These are phyloP conservation scores for Themeda triandra DNA, from an alignment of 176 grass and related monocot species.

Conservation along the genomic window DNA sequence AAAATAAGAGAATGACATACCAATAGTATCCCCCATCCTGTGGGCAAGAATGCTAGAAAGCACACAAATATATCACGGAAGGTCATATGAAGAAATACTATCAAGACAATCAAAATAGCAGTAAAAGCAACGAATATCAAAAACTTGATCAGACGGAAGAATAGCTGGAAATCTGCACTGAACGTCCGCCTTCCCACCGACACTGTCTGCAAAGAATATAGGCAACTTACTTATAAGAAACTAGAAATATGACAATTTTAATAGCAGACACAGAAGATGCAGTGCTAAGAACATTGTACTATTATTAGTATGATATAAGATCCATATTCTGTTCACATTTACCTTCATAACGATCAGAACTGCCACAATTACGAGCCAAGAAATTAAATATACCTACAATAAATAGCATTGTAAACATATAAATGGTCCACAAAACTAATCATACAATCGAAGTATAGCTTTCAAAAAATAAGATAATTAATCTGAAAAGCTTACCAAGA, in stretches of 20 bases:
- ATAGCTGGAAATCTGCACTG: slow-evolving; percentile 73
- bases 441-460: slow-evolving; percentile 18
- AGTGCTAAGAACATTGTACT: neutral
- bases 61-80: slow-evolving; percentile 72
- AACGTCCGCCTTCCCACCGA: slow-evolving; percentile 81
- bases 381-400: slow-evolving; percentile 86
- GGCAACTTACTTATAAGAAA: slow-evolving; percentile 12
- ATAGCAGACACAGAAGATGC: neutral
- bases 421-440: slow-evolving; percentile 4
- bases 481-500: slow-evolving; percentile 57
- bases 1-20: slow-evolving; percentile 42
- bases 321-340: slow-evolving; percentile 26
- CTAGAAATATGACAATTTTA: neutral
- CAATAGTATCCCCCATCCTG: slow-evolving; percentile 89
- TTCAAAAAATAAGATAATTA: slow-evolving; percentile 22
- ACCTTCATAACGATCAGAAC: slow-evolving; percentile 85
- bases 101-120: slow-evolving; percentile 58
- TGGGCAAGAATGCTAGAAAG: slow-evolving; percentile 80
- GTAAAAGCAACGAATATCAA: slow-evolving; percentile 70
- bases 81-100: slow-evolving; percentile 76
- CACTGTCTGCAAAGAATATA: slow-evolving; percentile 54
- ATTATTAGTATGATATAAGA: neutral
- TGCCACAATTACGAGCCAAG: slow-evolving; percentile 71
- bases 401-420: slow-evolving; percentile 25
- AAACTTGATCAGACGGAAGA: slow-evolving; percentile 95